Evolutionary conservation across 331 rosid species (phyloP).

Genomic region (Cydonia oblonga): DNA sequence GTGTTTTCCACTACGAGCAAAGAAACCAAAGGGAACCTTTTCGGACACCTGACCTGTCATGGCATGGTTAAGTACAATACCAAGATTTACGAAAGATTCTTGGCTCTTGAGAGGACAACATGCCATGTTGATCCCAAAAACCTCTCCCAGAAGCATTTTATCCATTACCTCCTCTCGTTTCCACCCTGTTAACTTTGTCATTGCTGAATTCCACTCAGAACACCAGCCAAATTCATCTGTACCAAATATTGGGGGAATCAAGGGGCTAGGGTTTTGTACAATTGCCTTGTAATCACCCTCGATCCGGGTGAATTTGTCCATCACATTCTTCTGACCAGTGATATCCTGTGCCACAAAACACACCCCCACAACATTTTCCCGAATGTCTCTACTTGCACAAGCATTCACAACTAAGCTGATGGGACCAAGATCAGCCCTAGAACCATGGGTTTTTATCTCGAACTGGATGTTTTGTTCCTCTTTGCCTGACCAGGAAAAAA

Average conservation of each 20-base stretch:
- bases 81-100: conserved; percentile 81
- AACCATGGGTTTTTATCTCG: conserved; percentile 72
- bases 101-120: conserved; percentile 83
- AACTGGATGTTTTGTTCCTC: conserved; percentile 84
- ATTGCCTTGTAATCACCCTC: conserved; percentile 98
- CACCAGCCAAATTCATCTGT: conserved; percentile 96
- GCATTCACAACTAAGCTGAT: conserved; percentile 84
- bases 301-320: conserved; percentile 95
- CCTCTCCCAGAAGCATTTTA: conserved; percentile 92
- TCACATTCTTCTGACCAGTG: conserved; percentile 82
- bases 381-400: conserved; percentile 81
- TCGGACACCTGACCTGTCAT: conserved; percentile 70
- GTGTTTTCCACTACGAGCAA: conserved; percentile 52
- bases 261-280: conserved; percentile 76
- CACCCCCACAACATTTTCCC: conserved; percentile 75
- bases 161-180: conserved; percentile 71
- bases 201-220: conserved; percentile 90
- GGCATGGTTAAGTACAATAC: conserved; percentile 67
- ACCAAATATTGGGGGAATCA: conserved; percentile 92
- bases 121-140: conserved; percentile 58
- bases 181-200: conserved; percentile 84
- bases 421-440: conserved; percentile 54
- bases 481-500: conserved; percentile 44
- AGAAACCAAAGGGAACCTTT: conserved; percentile 66
- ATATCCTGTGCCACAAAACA: conserved; percentile 98